These are phyloP conservation scores for Medicago truncatula DNA, from an alignment of 306 rosid genomes.

Conservation along the genomic window MtrunA17r5.0-ANR NC_053045.1:35546501-35547000, in stretches of 20 bases:
- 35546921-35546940: constrained; percentile 1
- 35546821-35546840: background rate
- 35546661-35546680: background rate
- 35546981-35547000: constrained; percentile 28
- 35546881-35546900: background rate
- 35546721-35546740: background rate
- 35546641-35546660: background rate
- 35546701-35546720: background rate
- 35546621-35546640: background rate
- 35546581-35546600: background rate
- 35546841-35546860: background rate
- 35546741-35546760: background rate
- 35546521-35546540: background rate
- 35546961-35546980: constrained; percentile 53
- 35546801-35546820: background rate
- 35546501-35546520: background rate
- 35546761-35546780: background rate
- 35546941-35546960: constrained; percentile 49
- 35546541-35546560: background rate
- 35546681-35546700: background rate
- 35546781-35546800: background rate
- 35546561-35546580: background rate
- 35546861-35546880: background rate
- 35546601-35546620: background rate
- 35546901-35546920: constrained; percentile 14